phyloP scores from a whole-genome alignment of 176 grass and related monocot species.

The Oryza rufipogon region DNA sequence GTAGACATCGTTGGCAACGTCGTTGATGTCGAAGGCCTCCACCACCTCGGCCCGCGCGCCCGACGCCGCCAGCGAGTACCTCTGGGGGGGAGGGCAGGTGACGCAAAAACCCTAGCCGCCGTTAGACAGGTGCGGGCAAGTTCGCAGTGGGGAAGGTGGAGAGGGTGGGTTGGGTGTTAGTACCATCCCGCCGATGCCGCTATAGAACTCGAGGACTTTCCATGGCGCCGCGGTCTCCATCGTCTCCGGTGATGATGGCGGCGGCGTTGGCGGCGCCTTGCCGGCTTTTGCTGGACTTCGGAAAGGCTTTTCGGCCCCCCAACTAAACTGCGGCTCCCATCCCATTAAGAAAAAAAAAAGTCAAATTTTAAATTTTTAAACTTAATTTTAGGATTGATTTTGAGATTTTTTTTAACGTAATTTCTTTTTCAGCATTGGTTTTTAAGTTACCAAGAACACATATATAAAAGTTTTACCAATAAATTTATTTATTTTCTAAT shows the following conservation, averaged over 20 bases:
- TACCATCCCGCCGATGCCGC: slow-evolving; percentile 94
- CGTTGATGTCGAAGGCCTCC: slow-evolving; percentile 95
- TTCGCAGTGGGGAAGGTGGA: not conserved
- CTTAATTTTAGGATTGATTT: too few relatives aligned
- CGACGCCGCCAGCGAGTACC: slow-evolving; percentile 71
- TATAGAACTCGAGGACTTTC: slow-evolving; percentile 97
- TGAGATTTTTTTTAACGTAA: too few relatives aligned
- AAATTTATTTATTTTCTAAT: too few relatives aligned
- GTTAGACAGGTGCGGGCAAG: slow-evolving; percentile 9
- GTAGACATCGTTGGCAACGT: slow-evolving; percentile 87
- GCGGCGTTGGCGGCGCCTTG: too few relatives aligned
- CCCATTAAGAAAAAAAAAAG: too few relatives aligned
- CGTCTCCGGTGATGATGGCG: slow-evolving; percentile 25
- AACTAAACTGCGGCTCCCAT: too few relatives aligned
- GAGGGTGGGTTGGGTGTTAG: not conserved
- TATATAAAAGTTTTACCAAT: too few relatives aligned
- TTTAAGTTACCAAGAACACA: too few relatives aligned
- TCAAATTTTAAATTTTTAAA: too few relatives aligned
- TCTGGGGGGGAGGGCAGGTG: slow-evolving; percentile 45
- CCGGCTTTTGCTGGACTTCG: too few relatives aligned
- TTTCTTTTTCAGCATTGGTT: too few relatives aligned
- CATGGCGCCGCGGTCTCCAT: slow-evolving; percentile 52
- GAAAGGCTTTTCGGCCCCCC: too few relatives aligned
- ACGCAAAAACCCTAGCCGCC: slow-evolving; percentile 44
- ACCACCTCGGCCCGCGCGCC: slow-evolving; percentile 66